Evolutionary conservation across 108 stramenopile genomes (phyloP), one percentile per base, ranked within the genome.

Genomic region (Fragilaria radians): DNA sequence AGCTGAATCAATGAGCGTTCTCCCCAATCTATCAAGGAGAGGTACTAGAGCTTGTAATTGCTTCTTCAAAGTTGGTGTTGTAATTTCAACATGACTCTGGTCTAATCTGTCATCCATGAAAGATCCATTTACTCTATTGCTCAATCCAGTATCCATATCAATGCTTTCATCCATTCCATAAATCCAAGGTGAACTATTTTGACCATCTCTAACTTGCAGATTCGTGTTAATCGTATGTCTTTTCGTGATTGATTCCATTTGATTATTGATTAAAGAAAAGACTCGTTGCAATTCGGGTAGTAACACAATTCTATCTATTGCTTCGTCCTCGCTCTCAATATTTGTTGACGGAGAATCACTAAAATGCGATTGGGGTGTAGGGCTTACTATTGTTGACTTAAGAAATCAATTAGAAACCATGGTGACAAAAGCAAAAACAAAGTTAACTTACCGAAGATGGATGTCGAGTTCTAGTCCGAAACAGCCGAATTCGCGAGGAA

Each of bases 391-490:
- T 18, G 63, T 21, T 27, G 72, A 75, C 52, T 75, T 66, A 2
- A 58, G 24, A 17, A 31, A 22, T 36, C 30, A 48, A 48, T 53
- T 11, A 34, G 27, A 48, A 19, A 2, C 21, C 22, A 2, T 29
- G 4, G 1, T 29, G 25, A 5, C 4, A 9, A 53, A 7, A 31
- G 23, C 25, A 69, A 46, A 45, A 46, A 54, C 14, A 11, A 11
- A 11, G 36, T 7, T 47, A 7, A 54, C 65, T 58, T 48, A 69
- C 77, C 45, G 54, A 54, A 31, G 51, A 5, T 25, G 58, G 48
- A 64, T 95, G 94, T 2, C 86, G 67, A 1, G 91, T 92, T 28
- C 88, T 62, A 9, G 87, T 88, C 23, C 94, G 80, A 68, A 95
- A 95, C 2, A 89, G 94, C 25, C 89, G 76, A 28, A 95, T 71